These are phyloP conservation scores for Solanum lycopersicoides DNA, from an alignment of 257 asterid species.

Conservation along the genomic window DNA sequence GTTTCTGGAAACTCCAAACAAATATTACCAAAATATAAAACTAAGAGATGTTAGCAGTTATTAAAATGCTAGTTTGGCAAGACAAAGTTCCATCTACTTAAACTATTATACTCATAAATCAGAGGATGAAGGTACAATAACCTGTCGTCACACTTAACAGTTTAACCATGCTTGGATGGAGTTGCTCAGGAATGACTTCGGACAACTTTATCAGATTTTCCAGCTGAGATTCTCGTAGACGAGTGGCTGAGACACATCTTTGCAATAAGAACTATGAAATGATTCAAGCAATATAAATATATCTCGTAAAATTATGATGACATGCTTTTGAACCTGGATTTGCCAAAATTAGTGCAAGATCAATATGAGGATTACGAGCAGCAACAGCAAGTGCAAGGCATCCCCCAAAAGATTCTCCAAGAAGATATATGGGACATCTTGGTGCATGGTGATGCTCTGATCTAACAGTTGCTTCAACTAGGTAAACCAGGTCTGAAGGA, in stretches of 20 bases:
- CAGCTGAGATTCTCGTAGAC: conserved; percentile 36
- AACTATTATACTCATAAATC: neutral
- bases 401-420: conserved; percentile 77
- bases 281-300: neutral
- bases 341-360: conserved; percentile 58
- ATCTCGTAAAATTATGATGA: neutral
- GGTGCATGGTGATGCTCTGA: conserved; percentile 36
- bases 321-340: conserved; percentile 55
- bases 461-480: conserved; percentile 54
- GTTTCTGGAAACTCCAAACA: neutral
- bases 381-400: conserved; percentile 83
- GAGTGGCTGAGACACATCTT: conserved; percentile 42
- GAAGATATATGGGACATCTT: conserved; percentile 60
- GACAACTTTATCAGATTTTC: conserved; percentile 35
- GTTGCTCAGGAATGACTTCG: conserved; percentile 43
- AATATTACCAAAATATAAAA: neutral
- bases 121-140: conserved; percentile 6
- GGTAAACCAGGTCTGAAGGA: conserved; percentile 49
- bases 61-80: neutral
- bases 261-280: neutral
- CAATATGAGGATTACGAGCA: conserved; percentile 60
- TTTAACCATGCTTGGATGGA: conserved; percentile 32
- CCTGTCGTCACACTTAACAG: conserved; percentile 43
- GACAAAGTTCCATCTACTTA: neutral
- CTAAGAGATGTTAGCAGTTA: neutral